These are phyloP conservation scores for Cercophora scortea DNA, from an alignment of 495 filamentous ascomycete genomes.

Conservation along the genomic window DNA sequence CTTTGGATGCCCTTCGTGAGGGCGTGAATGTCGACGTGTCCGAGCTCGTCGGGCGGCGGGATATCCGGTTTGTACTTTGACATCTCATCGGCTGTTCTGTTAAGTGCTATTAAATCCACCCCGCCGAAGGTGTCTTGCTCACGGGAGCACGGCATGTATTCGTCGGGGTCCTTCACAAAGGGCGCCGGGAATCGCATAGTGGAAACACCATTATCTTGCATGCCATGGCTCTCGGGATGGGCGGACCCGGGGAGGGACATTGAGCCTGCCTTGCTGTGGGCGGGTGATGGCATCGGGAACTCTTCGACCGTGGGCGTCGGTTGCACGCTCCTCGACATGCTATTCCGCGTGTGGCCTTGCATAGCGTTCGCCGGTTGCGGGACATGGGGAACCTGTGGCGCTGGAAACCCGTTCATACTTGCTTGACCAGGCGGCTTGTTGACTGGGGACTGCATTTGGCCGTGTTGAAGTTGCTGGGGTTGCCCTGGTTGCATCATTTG, in stretches of 20 bases:
- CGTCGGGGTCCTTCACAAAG: conserved; percentile 29
- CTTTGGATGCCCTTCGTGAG: conserved; percentile 87
- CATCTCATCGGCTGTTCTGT: conserved; percentile 55
- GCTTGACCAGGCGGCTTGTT: conserved; percentile 42
- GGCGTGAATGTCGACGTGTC: conserved; percentile 84
- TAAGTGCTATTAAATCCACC: conserved; percentile 52
- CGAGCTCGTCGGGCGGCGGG: conserved; percentile 69
- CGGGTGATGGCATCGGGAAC: conserved; percentile 34
- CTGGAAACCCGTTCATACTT: conserved; percentile 41
- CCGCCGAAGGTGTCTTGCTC: conserved; percentile 56
- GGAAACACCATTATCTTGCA: conserved; percentile 13
- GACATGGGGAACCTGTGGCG: conserved; percentile 36
- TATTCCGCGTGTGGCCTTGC: conserved; percentile 30
- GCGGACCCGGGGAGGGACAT: conserved; percentile 24
- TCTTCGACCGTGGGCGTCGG: conserved; percentile 29
- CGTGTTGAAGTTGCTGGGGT: conserved; percentile 38
- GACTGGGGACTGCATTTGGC: conserved; percentile 37
- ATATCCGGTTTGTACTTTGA: conserved; percentile 58
- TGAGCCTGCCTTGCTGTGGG: conserved; percentile 27
- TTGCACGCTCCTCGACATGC: conserved; percentile 34
- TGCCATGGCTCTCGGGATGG: conserved; percentile 21
- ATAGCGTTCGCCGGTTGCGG: conserved; percentile 25
- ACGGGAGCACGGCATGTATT: conserved; percentile 57
- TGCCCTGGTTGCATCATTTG: conserved; percentile 44
- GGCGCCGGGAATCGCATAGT: conserved; percentile 25